Conservation (phyloP, 148 eudicot genomes). For the Rhododendron henanense region DNA sequence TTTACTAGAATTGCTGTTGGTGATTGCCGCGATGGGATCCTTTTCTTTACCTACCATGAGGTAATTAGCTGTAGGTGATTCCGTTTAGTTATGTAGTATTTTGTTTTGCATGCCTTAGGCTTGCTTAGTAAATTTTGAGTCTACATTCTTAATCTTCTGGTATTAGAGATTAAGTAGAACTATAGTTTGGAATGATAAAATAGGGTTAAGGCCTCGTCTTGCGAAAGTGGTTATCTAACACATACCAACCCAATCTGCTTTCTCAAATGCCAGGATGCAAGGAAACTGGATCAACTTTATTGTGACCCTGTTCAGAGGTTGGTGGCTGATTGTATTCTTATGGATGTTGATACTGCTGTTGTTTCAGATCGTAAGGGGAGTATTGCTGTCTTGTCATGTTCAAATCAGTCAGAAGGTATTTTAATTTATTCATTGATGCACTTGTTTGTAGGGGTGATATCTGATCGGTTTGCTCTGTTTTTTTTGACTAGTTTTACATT, state of each 20-base stretch:
- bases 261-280: constrained; percentile 48
- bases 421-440: neutral
- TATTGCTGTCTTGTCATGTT: constrained; percentile 68
- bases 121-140: constrained; percentile 3
- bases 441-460: neutral
- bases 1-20: constrained; percentile 91
- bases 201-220: neutral
- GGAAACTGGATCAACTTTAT: constrained; percentile 75
- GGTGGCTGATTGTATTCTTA: constrained; percentile 87
- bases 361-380: constrained; percentile 92
- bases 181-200: neutral
- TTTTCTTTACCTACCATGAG: constrained; percentile 79
- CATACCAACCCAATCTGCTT: neutral
- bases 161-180: neutral
- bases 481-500: neutral
- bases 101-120: constrained; percentile 7
- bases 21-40: constrained; percentile 95
- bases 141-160: neutral
- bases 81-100: neutral
- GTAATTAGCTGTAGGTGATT: constrained; percentile 34
- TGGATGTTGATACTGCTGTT: constrained; percentile 74
- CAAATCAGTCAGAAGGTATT: constrained; percentile 60
- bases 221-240: neutral
- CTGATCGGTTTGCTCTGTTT: neutral
- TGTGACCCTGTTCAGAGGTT: constrained; percentile 92